These are phyloP conservation scores for Euphrasia confusa DNA, from an alignment of 257 asterid species.

Conservation along the genomic window DNA sequence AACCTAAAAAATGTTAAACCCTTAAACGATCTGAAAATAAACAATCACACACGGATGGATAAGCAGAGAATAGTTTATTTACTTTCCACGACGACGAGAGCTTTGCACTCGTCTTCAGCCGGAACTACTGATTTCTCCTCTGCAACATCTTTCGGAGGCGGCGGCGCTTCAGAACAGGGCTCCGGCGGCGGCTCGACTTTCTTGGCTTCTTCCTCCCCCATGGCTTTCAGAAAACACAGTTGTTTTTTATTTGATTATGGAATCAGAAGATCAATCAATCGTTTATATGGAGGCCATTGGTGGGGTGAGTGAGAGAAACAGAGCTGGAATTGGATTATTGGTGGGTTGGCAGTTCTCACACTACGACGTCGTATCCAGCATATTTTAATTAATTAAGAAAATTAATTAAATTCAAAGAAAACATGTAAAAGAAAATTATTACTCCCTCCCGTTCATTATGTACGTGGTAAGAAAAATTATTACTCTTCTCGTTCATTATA, in stretches of 20 bases:
- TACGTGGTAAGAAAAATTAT: no score
- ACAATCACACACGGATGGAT: not conserved
- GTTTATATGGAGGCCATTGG: slow-evolving; percentile 21
- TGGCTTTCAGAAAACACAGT: slow-evolving; percentile 32
- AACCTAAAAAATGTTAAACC: no score
- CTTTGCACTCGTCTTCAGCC: slow-evolving; percentile 57
- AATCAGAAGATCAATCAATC: not conserved
- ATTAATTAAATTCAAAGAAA: no score
- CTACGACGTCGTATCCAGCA: slow-evolving; percentile 15
- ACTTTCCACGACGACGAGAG: slow-evolving; percentile 65
- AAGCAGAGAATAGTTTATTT: slow-evolving; percentile 14
- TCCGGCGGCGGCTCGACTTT: slow-evolving; percentile 35
- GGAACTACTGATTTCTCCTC: slow-evolving; percentile 66
- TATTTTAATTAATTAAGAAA: not conserved
- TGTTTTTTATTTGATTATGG: not conserved
- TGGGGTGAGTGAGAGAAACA: slow-evolving; percentile 25
- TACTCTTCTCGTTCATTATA: no score
- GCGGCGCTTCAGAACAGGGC: slow-evolving; percentile 27
- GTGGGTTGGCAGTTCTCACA: slow-evolving; percentile 22
- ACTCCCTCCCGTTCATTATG: no score
- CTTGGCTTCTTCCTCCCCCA: slow-evolving; percentile 59
- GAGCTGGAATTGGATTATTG: slow-evolving; percentile 31
- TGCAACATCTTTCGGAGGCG: slow-evolving; percentile 47
- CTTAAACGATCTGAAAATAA: not conserved
- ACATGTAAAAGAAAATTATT: no score